Conservation (phyloP, 306 rosid species). For the Amphicarpaea edgeworthii region DNA sequence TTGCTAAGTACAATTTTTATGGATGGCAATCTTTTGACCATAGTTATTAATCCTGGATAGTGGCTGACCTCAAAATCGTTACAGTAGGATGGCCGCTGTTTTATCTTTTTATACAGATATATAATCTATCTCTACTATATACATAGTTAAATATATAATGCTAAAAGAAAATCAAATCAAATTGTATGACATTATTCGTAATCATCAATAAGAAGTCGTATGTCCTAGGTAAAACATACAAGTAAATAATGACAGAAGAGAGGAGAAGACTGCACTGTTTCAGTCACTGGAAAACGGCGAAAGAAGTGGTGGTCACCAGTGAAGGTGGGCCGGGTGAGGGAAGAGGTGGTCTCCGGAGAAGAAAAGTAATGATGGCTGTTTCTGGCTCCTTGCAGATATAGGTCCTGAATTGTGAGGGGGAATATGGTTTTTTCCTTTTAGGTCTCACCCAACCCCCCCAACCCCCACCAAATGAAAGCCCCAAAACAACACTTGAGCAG, state of each 20-base stretch:
- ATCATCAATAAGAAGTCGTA: neutral
- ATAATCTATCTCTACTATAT: neutral
- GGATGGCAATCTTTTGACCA: constrained; percentile 47
- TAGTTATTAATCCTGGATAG: constrained; percentile 2
- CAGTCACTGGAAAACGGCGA: neutral
- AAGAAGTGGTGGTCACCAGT: neutral
- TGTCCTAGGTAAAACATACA: neutral
- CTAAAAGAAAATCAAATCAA: neutral
- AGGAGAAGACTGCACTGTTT: neutral
- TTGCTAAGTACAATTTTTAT: constrained; percentile 47
- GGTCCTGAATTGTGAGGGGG: neutral
- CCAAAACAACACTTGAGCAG: neutral
- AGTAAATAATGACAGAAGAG: neutral
- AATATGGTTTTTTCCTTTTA: neutral
- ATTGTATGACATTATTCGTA: neutral
- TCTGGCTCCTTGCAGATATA: neutral
- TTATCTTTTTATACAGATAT: neutral
- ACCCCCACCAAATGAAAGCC: too few relatives aligned
- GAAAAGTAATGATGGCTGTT: neutral
- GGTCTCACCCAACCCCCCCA: neutral
- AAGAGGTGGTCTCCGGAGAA: too few relatives aligned
- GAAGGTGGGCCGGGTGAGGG: neutral
- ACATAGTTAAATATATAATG: neutral
- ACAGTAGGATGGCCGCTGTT: neutral
- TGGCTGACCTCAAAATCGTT: neutral